Base-by-base conservation (phyloP, 371 early-diverging fungal species). In the Nosema muscidifuracis region DNA sequence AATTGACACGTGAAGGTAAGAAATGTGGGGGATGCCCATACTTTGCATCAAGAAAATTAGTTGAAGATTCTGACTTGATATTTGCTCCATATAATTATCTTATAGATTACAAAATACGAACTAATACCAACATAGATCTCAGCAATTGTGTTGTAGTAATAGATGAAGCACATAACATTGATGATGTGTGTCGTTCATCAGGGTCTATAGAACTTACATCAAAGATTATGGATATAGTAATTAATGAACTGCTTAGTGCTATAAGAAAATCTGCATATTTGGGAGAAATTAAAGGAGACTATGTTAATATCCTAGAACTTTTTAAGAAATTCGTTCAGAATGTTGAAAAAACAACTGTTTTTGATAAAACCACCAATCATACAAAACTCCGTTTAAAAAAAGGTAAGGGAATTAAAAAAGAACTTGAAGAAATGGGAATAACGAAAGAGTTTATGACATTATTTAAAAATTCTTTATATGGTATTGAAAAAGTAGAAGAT, bases 21-120 rank as follows among this genome's bases (percentile, higher is more conserved):
- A 78, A 76, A 47, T 73, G 65, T 24, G 75, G 16, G 0, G 74
- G 73, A 0, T 94, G 94, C 57, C 90, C 94, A 0, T 94, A 92
- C 77, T 94, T 84, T 80, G 86, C 89, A 6, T 67, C 90, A 0
- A 81, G 87, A 60, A 85, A 86, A 1, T 20, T 86, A 15, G 81
- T 85, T 9, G 82, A 81, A 18, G 63, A 73, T 2, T 90, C 91
- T 9, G 89, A 91, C 28, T 81, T 94, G 6, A 80, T 92, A 0
- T 91, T 93, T 73, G 87, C 90, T 34, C 94, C 94, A 0, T 94
- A 94, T 81, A 93, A 91, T 74, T 94, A 92, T 75, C 81, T 94
- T 0, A 84, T 94, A 20, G 89, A 92, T 81, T 86, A 89, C 3
- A 64, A 83, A 81, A 83, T 84, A 50, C 63, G 86, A 31, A 70